phyloP scores from a whole-genome alignment of 1,284 basidiomycete genomes.

The Rhodotorula glutinis region DNA sequence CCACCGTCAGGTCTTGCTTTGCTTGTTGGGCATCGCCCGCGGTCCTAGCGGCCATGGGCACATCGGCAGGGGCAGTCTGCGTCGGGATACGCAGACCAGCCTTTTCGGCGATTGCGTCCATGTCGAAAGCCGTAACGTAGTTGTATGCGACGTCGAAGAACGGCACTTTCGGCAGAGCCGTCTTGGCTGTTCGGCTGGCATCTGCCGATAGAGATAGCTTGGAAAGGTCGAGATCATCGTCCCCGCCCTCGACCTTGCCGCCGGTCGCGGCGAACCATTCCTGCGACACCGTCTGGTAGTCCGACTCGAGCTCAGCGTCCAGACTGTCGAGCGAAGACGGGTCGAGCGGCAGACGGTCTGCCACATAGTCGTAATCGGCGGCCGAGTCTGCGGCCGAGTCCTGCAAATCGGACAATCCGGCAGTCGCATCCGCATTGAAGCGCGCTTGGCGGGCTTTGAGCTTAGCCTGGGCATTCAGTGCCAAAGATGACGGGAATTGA shows the following conservation, averaged over 20 bases:
- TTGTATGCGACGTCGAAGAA: constrained; percentile 95
- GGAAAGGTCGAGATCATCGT: background rate
- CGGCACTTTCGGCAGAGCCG: constrained; percentile 53
- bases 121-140: constrained; percentile 65
- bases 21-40: constrained; percentile 48
- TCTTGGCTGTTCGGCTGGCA: background rate
- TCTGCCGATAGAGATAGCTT: background rate
- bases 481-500: constrained; percentile 66
- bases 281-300: constrained; percentile 19
- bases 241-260: constrained; percentile 3
- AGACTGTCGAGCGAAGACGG: constrained; percentile 15
- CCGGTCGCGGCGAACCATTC: constrained; percentile 36
- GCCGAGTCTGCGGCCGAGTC: constrained; percentile 45
- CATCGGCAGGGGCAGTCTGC: constrained; percentile 51
- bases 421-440: constrained; percentile 52
- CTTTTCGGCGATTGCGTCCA: constrained; percentile 60
- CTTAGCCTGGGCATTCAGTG: constrained; percentile 64
- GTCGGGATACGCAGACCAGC: constrained; percentile 17
- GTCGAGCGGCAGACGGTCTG: constrained; percentile 18
- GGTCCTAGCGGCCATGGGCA: constrained; percentile 42
- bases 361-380: constrained; percentile 44
- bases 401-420: constrained; percentile 55
- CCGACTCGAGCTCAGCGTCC: constrained; percentile 28
- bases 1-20: constrained; percentile 30
- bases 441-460: constrained; percentile 68